phyloP scores from a whole-genome alignment of 2,329 filamentous ascomycete species.

The Curvularia spicifera region DNA sequence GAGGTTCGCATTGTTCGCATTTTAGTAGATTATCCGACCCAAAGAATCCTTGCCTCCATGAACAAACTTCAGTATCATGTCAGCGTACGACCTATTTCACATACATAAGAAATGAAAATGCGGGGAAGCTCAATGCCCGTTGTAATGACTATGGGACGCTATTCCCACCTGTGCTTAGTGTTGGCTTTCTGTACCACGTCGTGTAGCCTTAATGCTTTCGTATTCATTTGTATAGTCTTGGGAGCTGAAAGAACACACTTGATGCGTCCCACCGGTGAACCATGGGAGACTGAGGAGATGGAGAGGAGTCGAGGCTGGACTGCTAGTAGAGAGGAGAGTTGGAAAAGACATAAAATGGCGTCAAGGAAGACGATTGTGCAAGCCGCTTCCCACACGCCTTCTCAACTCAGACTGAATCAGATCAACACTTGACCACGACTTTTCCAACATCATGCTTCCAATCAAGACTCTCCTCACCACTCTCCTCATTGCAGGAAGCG shows the following conservation, averaged over 20 bases:
- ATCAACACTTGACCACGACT: neutral
- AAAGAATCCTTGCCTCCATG: neutral
- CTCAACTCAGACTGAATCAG: neutral
- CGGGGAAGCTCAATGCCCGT: neutral
- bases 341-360: neutral
- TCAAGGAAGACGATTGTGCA: neutral
- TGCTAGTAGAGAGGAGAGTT: neutral
- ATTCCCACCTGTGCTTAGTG: neutral
- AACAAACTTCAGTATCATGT: neutral
- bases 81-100: neutral
- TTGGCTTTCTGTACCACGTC: neutral
- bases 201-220: neutral
- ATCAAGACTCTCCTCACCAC: slow-evolving; percentile 8
- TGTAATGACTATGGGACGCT: neutral
- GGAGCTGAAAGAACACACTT: neutral
- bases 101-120: neutral
- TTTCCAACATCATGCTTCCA: slow-evolving; percentile 5
- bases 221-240: slow-evolving; percentile 6
- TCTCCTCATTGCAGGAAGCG: slow-evolving; percentile 5
- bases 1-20: neutral
- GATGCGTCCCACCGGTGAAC: neutral
- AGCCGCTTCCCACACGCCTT: neutral
- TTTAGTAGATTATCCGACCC: neutral
- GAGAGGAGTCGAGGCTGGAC: neutral
- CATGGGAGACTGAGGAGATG: neutral